A percentile compares a stretch with the other conserved stretches of the same genome.
Conservation (phyloP, 106 monocot species). For the Apostasia ramifera region DNA sequence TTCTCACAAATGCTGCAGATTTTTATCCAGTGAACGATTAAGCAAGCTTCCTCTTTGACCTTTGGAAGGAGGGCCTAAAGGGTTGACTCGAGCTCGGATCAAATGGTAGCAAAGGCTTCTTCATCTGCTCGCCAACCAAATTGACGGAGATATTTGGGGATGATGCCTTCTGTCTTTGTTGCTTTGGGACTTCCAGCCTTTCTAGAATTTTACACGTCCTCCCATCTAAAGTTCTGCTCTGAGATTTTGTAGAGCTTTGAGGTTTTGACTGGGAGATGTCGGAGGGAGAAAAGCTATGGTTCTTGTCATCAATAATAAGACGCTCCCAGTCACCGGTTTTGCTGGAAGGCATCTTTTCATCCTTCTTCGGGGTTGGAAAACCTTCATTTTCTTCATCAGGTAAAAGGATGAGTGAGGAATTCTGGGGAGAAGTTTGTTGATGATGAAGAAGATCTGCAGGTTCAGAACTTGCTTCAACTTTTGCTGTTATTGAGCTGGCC, state of each 20-base stretch:
- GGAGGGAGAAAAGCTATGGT: constrained; percentile 13
- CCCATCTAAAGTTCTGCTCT: constrained; percentile 40
- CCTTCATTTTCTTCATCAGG: constrained; percentile 15
- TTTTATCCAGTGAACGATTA: no score
- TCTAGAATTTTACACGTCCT: constrained; percentile 78
- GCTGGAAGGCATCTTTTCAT: constrained; percentile 20
- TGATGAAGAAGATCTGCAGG: neutral
- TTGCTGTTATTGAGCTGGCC: constrained; percentile 36
- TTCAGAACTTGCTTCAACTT: constrained; percentile 6
- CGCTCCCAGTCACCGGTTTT: constrained; percentile 66
- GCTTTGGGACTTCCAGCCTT: constrained; percentile 68
- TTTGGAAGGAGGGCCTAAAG: constrained; percentile 58
- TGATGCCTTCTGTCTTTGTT: no score
- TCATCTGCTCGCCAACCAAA: constrained; percentile 22
- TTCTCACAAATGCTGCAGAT: no score
- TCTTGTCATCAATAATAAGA: constrained; percentile 42
- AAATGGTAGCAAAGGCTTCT: constrained; percentile 41
- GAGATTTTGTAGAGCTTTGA: constrained; percentile 6
- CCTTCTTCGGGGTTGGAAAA: constrained; percentile 8
- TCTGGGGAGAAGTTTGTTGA: constrained; percentile 14
- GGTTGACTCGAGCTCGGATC: constrained; percentile 46
- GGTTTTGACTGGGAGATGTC: constrained; percentile 10
- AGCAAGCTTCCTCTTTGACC: constrained; percentile 48
- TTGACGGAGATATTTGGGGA: neutral
- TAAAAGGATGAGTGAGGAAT: constrained; percentile 12